Conservation (phyloP, 2,329 filamentous ascomycete species). For the Lachnellula cervina region DNA sequence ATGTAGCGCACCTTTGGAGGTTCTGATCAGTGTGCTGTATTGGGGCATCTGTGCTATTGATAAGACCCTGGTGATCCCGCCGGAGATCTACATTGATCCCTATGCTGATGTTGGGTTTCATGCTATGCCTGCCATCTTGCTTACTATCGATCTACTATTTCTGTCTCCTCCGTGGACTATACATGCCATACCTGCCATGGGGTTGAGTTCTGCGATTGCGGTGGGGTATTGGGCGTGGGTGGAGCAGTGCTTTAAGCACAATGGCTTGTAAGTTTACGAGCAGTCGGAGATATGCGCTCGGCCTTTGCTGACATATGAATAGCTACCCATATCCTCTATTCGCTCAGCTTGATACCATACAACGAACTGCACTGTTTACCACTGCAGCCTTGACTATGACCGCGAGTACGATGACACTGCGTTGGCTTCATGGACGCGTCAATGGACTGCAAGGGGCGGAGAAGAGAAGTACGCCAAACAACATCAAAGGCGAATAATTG, state of each 20-base stretch:
- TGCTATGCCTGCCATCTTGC: conserved; percentile 58
- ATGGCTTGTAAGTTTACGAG: conserved; percentile 51
- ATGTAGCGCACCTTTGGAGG: conserved; percentile 63
- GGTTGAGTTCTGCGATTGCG: conserved; percentile 53
- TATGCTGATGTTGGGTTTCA: conserved; percentile 61
- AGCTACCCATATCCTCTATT: conserved; percentile 90
- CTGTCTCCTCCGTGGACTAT: conserved; percentile 71
- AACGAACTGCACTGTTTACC: conserved; percentile 65
- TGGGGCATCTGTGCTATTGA: conserved; percentile 62
- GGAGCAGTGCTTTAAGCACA: conserved; percentile 63
- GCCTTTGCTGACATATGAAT: conserved; percentile 10
- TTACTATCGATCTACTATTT: conserved; percentile 61
- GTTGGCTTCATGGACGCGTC: conserved; percentile 62
- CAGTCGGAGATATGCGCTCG: neutral
- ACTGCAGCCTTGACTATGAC: conserved; percentile 69
- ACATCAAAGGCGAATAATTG: conserved; percentile 25
- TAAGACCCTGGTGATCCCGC: conserved; percentile 45
- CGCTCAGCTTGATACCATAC: conserved; percentile 56
- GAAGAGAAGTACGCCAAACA: conserved; percentile 23
- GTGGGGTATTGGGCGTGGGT: conserved; percentile 74
- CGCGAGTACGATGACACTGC: conserved; percentile 60
- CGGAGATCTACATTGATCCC: conserved; percentile 51
- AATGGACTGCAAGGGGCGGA: conserved; percentile 51
- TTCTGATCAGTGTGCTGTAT: conserved; percentile 67
- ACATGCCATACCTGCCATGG: conserved; percentile 52